These are phyloP conservation scores for Fusarium albidum DNA, from an alignment of 2,329 filamentous ascomycete genomes.

Conservation along the genomic window DNA sequence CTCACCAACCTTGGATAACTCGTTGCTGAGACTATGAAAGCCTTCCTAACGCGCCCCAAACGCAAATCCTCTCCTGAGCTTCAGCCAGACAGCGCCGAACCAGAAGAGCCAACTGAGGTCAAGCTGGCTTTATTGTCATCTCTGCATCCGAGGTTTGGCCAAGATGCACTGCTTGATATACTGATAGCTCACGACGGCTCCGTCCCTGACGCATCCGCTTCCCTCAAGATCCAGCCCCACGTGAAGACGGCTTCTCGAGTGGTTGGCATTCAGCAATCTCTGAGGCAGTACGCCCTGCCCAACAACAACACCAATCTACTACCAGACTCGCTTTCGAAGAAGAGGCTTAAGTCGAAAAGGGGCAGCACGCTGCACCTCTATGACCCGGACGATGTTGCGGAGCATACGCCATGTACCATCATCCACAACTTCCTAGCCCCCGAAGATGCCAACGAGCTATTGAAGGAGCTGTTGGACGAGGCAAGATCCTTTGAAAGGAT, in stretches of 20 bases:
- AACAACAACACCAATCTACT: slow-evolving; percentile 19
- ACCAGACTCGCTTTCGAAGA: slow-evolving; percentile 45
- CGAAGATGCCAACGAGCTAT: slow-evolving; percentile 75
- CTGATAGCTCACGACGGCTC: slow-evolving; percentile 81
- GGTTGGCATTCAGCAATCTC: slow-evolving; percentile 69
- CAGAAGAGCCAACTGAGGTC: slow-evolving; percentile 85
- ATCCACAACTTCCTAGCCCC: slow-evolving; percentile 87
- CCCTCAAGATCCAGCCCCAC: slow-evolving; percentile 51
- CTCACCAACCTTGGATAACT: neutral
- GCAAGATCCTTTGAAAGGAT: slow-evolving; percentile 73
- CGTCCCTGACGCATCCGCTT: slow-evolving; percentile 69
- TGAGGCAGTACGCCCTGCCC: slow-evolving; percentile 58
- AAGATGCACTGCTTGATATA: slow-evolving; percentile 77
- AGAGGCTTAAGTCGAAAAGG: slow-evolving; percentile 71
- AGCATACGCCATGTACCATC: slow-evolving; percentile 88
- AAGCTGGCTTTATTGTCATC: slow-evolving; percentile 88
- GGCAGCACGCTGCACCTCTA: slow-evolving; percentile 87
- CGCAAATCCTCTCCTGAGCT: slow-evolving; percentile 51
- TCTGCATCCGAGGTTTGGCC: slow-evolving; percentile 70
- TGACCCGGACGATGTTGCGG: slow-evolving; percentile 80
- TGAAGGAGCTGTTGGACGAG: slow-evolving; percentile 80
- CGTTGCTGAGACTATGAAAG: slow-evolving; percentile 57
- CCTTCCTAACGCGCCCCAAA: slow-evolving; percentile 64
- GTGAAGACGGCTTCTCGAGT: slow-evolving; percentile 47
- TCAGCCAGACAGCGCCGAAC: slow-evolving; percentile 43